phyloP scores from a whole-genome alignment of 352 stramenopile species.

The Globisporangium splendens region DNA sequence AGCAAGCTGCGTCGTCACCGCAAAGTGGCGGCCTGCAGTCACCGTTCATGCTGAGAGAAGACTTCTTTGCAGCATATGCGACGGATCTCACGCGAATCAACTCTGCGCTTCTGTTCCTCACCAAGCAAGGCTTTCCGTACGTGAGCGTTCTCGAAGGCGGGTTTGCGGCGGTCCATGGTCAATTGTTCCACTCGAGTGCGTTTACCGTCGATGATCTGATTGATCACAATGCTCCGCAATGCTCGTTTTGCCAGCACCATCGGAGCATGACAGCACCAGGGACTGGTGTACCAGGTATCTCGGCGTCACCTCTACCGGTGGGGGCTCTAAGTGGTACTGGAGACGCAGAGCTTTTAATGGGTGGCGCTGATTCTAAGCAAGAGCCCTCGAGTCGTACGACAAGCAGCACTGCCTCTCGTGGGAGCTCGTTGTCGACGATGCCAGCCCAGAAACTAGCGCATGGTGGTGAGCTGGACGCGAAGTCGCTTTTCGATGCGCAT shows the following conservation, averaged over 20 bases:
- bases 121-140: constrained; percentile 66
- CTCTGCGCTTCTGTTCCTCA: constrained; percentile 64
- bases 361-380: constrained; percentile 5
- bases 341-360: neutral
- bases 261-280: constrained; percentile 17
- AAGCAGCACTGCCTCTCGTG: neutral
- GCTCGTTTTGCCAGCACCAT: constrained; percentile 60
- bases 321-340: neutral
- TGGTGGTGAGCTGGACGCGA: constrained; percentile 28
- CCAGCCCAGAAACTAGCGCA: neutral
- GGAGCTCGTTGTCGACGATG: constrained; percentile 3
- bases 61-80: constrained; percentile 63
- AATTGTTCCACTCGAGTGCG: constrained; percentile 43
- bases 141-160: constrained; percentile 76
- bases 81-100: constrained; percentile 68
- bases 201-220: constrained; percentile 67
- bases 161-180: constrained; percentile 54
- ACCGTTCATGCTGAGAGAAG: constrained; percentile 48
- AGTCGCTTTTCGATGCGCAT: constrained; percentile 36
- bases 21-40: constrained; percentile 8
- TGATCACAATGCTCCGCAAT: constrained; percentile 66
- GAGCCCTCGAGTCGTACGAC: constrained; percentile 1
- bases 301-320: neutral
- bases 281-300: too few species aligned
- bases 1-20: too few species aligned